These are phyloP conservation scores for Neocucurbitaria cava DNA, from an alignment of 2,329 filamentous ascomycete species.

Conservation along the genomic window DNA sequence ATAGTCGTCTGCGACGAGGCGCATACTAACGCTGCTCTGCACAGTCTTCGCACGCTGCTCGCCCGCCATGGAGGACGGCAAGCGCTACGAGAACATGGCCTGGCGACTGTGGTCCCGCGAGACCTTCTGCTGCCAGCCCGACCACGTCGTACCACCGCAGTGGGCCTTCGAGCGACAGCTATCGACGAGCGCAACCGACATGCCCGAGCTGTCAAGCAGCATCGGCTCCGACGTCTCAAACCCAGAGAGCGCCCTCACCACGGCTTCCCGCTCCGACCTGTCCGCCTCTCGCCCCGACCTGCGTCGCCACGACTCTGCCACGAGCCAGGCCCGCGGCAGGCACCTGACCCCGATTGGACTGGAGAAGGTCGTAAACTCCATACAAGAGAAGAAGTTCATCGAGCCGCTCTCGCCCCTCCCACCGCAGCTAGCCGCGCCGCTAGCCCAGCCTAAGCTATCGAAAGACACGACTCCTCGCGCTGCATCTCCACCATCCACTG, in stretches of 20 bases:
- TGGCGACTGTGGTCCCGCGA: conserved; percentile 97
- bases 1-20: conserved; percentile 8
- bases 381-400: conserved; percentile 81
- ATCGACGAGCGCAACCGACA: conserved; percentile 33
- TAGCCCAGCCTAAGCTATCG: conserved; percentile 14
- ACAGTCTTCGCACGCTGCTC: conserved; percentile 93
- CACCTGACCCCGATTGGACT: conserved; percentile 93
- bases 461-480: conserved; percentile 48
- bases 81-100: conserved; percentile 88
- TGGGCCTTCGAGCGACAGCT: conserved; percentile 44
- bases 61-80: conserved; percentile 90
- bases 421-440: conserved; percentile 45
- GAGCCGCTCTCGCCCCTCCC: conserved; percentile 61
- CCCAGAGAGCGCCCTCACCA: conserved; percentile 49
- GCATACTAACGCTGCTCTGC: conserved; percentile 3
- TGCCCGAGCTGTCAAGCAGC: conserved; percentile 57
- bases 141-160: conserved; percentile 49
- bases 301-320: conserved; percentile 73
- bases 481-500: conserved; percentile 52
- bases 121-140: conserved; percentile 82
- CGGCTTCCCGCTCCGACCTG: conserved; percentile 54
- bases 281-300: conserved; percentile 70
- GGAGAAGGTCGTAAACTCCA: conserved; percentile 92
- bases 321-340: conserved; percentile 73
- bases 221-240: conserved; percentile 54